These are phyloP conservation scores for Gardenia jasminoides DNA, from an alignment of 257 asterid genomes.

Conservation along the genomic window DNA sequence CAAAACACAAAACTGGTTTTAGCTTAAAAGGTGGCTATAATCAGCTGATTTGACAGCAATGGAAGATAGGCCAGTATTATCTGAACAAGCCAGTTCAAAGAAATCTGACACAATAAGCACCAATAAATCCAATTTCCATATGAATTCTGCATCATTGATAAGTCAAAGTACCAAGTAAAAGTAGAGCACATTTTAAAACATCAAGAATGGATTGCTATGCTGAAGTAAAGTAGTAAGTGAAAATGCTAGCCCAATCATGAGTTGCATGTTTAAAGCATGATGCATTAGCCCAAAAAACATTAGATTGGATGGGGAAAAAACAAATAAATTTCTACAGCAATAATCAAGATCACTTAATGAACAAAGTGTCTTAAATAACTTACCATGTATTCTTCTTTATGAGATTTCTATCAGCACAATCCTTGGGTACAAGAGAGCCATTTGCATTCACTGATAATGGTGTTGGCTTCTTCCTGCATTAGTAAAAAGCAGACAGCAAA, in stretches of 20 bases:
- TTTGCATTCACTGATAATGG: slow-evolving; percentile 87
- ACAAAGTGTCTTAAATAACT: slow-evolving; percentile 20
- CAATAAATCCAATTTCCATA: background rate
- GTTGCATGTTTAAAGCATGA: background rate
- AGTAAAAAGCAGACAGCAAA: slow-evolving; percentile 13
- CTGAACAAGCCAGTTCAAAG: background rate
- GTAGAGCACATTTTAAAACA: background rate
- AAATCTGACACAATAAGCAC: background rate
- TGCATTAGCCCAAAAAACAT: background rate
- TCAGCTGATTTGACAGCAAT: background rate
- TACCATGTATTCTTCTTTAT: slow-evolving; percentile 81
- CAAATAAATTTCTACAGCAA: background rate
- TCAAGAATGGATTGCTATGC: background rate
- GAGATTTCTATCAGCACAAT: slow-evolving; percentile 62
- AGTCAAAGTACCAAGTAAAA: background rate
- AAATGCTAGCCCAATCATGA: background rate
- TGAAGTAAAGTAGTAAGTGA: background rate
- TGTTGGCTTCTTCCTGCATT: slow-evolving; percentile 69
- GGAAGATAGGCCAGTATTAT: background rate
- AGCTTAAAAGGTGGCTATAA: background rate
- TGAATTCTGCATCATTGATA: too few species aligned
- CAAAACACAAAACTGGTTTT: background rate
- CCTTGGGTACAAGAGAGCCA: slow-evolving; percentile 74
- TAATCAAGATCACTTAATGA: background rate
- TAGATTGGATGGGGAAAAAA: too few species aligned